Evolutionary conservation across 148 eudicot genomes (phyloP), one percentile per base, ranked within the genome.

Genomic region (Vaccinium darrowii): DNA sequence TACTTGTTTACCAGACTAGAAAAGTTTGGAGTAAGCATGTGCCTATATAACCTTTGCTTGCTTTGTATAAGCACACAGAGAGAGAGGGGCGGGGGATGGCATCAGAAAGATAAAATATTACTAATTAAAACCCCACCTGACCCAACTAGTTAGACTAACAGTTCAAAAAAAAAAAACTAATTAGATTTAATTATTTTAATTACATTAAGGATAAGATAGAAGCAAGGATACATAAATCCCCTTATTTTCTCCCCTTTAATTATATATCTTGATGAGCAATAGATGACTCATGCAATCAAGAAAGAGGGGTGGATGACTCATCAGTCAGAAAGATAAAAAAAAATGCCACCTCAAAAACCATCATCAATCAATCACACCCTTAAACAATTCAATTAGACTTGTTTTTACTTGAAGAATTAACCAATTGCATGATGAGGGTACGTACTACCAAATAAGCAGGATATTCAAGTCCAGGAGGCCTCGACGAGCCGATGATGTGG

Each of bases 211-310:
- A 23, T 60, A 60, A 60, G 9, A 60, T 10, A 19, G 19, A 21
- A 60, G 67, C 67, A 60, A 60, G 25, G n/a, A 60, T 7, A 19
- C 19, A 21, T 21, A 8, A 16, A 9, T 19, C 67, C 19, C 23
- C 67, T 19, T 7, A 21, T 60, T 60, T 60, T 60, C 21, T 7
- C 67, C 67, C 10, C 25, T 60, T 60, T 21, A 60, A 60, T 60
- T 23, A 21, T 0, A 9, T 60, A 36, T 81, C 57, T 76, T 71
- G 85, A 80, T 81, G 89, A 87, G 50, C 47, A 80, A 69, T 52
- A 11, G 73, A 65, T 84, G 84, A 84, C 54, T 86, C 80, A 76
- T 82, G 23, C 82, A 15, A 56, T 51, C n/a, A 80, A 58, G 7
- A n/a, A 86, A 82, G 23, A 19, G 47, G 39, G 39, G 39, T 36